Evolutionary conservation across 305 asterid species (phyloP), one percentile per base, ranked within the genome.

Genomic region (Nicotiana rustica): DNA sequence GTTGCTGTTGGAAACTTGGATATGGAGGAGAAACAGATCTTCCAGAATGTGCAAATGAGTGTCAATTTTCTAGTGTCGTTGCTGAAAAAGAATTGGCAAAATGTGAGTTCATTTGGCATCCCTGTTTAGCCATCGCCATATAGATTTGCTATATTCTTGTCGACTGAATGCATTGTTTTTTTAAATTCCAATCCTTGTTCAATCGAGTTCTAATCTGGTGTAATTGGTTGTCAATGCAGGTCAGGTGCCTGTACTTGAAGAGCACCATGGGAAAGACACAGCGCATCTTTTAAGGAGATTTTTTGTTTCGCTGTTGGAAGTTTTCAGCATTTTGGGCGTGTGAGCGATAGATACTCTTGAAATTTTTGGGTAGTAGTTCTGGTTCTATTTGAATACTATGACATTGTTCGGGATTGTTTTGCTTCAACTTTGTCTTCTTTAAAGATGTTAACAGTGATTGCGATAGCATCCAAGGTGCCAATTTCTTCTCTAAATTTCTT

Each of bases 11-110:
- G 96, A 6, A 92, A 92, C 82, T 78, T 87, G 81, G 87, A 61
- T 81, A 91, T 92, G 96, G 96, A 92, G 73, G 96, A 92, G 88
- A 92, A 92, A 67, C 96, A 92, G 81, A 86, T 92, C 81, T 91
- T 92, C 56, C 96, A 92, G 84, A 92, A 92, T 18, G 92, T 91
- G 49, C 96, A 92, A 66, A 92, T 92, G 96, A 91, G 96, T 17
- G 88, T 92, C 31, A 92, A 91, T 77, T 92, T 92, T 49, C 88
- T 92, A 5, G 94, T 92, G 41, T 92, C 96, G 7, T 91, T 92
- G 83, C 56, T 92, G 84, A 92, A 92, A 87, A 92, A 92, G 88
- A 92, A 92, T 78, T 92, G 96, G 93, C 96, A 92, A 83, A 91
- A 92, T 17, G 96, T 92, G 83, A 89, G 92, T 79, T 18, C 66